These are phyloP conservation scores for Huntiella moniliformis DNA, from an alignment of 2,329 filamentous ascomycete genomes.

Conservation along the genomic window DNA sequence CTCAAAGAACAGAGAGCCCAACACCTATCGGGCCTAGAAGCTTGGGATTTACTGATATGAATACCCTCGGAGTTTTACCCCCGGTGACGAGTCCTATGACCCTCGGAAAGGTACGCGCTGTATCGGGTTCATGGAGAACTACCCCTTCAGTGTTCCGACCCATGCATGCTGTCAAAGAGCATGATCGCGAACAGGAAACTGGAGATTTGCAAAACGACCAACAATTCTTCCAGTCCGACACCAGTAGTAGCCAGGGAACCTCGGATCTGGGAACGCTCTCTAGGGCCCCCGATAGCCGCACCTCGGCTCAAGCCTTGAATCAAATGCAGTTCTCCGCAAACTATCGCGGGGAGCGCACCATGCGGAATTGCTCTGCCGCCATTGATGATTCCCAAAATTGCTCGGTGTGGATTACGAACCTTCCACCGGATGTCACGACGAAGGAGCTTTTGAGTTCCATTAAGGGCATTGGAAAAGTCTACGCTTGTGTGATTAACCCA, in stretches of 20 bases:
- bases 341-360: constrained; percentile 22
- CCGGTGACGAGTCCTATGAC: too few species aligned
- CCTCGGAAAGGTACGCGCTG: background rate
- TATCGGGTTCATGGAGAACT: background rate
- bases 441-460: constrained; percentile 26
- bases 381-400: constrained; percentile 27
- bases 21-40: too few species aligned
- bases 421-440: constrained; percentile 26
- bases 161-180: constrained; percentile 4
- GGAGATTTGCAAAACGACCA: too few species aligned
- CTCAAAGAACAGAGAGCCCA: too few species aligned
- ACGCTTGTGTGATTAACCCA: constrained; percentile 31
- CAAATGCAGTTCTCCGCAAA: constrained; percentile 16
- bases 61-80: too few species aligned
- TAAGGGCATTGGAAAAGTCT: constrained; percentile 30
- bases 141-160: constrained; percentile 1
- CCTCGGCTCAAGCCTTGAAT: background rate
- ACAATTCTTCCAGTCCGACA: too few species aligned
- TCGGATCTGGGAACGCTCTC: too few species aligned
- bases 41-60: too few species aligned
- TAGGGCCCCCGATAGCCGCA: too few species aligned
- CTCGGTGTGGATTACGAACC: constrained; percentile 32
- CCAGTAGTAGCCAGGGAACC: too few species aligned
- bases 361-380: constrained; percentile 23
- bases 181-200: background rate